Evolutionary conservation across 345 rosid genomes (phyloP).

Genomic region (Atalantia buxifolia): DNA sequence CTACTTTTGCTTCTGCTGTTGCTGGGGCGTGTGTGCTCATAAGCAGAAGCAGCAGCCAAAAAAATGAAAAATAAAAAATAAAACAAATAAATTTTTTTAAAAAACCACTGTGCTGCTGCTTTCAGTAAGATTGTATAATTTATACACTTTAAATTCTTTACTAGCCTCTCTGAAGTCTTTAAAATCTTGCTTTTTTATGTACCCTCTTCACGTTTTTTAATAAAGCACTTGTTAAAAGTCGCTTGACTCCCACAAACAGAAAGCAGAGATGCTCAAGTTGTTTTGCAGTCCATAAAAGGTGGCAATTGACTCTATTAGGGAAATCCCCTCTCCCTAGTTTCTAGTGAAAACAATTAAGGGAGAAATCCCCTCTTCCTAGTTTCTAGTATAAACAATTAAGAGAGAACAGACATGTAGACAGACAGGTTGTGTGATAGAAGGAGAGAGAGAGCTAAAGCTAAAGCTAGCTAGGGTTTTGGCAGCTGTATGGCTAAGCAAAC

Average conservation of each 20-base stretch:
- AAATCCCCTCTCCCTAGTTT: slow-evolving; percentile 7
- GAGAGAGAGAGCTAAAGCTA: background rate
- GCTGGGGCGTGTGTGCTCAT: background rate
- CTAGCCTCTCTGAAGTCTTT: background rate
- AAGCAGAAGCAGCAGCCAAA: background rate
- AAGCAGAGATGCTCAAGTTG: slow-evolving; percentile 26
- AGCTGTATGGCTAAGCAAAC: background rate
- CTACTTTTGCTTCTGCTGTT: background rate
- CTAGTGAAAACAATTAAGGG: background rate
- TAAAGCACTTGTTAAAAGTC: slow-evolving; percentile 15
- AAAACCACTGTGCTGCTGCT: background rate
- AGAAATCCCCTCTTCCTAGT: background rate
- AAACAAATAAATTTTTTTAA: background rate
- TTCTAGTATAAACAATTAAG: background rate
- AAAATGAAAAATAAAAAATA: background rate
- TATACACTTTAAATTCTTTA: background rate
- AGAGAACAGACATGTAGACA: background rate
- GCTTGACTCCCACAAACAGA: slow-evolving; percentile 33
- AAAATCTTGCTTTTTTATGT: background rate
- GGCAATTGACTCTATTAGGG: slow-evolving; percentile 18
- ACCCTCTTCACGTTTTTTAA: slow-evolving; percentile 19
- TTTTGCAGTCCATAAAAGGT: slow-evolving; percentile 27
- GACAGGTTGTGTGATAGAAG: background rate
- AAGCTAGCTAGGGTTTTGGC: slow-evolving; percentile 1
- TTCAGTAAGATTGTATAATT: background rate